Conservation (phyloP, 2,329 filamentous ascomycete species). For the Triangularia verruculosa region DNA sequence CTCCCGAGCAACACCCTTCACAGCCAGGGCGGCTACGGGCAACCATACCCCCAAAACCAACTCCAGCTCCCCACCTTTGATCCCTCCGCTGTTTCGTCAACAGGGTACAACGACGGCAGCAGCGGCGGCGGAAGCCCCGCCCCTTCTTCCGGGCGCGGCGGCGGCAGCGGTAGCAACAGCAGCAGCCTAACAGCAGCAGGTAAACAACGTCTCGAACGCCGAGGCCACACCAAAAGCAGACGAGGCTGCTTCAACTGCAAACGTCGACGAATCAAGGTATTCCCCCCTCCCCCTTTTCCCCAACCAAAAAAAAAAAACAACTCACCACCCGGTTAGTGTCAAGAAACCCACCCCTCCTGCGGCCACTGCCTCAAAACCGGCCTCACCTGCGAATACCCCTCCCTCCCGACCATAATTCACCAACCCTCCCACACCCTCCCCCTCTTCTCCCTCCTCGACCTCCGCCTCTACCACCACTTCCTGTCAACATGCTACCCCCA, state of each 20-base stretch:
- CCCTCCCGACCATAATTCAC: conserved; percentile 47
- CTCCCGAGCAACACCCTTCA: not conserved
- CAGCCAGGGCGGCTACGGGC: not conserved
- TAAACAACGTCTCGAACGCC: conserved; percentile 48
- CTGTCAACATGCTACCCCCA: conserved; percentile 60
- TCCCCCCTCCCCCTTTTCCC: not conserved
- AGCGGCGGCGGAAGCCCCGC: not conserved
- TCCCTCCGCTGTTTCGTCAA: not conserved
- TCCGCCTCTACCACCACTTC: conserved; percentile 69
- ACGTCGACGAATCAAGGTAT: conserved; percentile 60
- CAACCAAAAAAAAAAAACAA: not conserved
- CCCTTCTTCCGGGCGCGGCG: not conserved
- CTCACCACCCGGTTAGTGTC: conserved; percentile 51
- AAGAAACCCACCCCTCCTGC: conserved; percentile 62
- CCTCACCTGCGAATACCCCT: conserved; percentile 61
- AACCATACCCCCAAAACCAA: not conserved
- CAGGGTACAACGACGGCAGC: not conserved
- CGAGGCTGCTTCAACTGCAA: conserved; percentile 68
- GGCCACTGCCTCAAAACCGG: conserved; percentile 60
- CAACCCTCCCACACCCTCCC: conserved; percentile 47
- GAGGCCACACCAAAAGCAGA: conserved; percentile 64
- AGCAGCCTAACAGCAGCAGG: not conserved
- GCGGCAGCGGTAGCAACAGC: not conserved
- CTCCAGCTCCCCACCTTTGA: not conserved
- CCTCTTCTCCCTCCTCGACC: conserved; percentile 59